Base-by-base conservation (phyloP, 176 grass and related monocot species). In the Bonia amplexicaulis region DNA sequence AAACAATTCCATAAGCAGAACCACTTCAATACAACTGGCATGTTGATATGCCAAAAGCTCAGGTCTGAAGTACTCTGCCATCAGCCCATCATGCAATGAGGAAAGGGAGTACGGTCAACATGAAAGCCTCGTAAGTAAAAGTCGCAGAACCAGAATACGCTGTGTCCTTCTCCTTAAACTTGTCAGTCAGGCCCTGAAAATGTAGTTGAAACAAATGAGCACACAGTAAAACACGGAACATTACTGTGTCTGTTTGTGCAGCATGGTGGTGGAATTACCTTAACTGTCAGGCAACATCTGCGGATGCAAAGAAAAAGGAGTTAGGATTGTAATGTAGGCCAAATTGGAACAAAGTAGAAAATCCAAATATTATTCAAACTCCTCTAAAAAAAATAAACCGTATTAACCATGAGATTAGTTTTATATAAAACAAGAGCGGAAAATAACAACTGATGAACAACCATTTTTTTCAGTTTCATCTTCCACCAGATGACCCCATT, bases 201-300 rank as follows among this genome's bases (percentile, higher is more conserved):
- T 71, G 35, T 78, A 44, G 59, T 76, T 19, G 19, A 65, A 73
- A 79, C 19, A 82, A 73, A 64, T 66, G 23, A 81, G 15, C 7
- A 85, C 7, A 85, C 11, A 11, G 14, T 17, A 19, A 71, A 26
- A 53, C 27, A 27, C 13, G 41, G 44, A 76, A 31, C 2, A 25
- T 77, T 15, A 25, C 16, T 35, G 22, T 71, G 1, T 12, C 41
- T 61, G 44, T 20, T 20, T 67, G 39, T 12, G 66, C 6, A 80
- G 47, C 66, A 66, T 27, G 35, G 55, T 78, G 39, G 71, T 23
- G 25, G 7, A 22, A 83, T 87, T 88, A 98, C 96, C 96, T 98
- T 98, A 19, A 98, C 96, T 79, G 96, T 95, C 47, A 98, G 93
- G 83, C 96, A 98, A 47, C 96, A 98, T 89, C 96, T 98, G 89